phyloP scores from a whole-genome alignment of 202 grass and related monocot species.

The Saccharum hybrid region DNA sequence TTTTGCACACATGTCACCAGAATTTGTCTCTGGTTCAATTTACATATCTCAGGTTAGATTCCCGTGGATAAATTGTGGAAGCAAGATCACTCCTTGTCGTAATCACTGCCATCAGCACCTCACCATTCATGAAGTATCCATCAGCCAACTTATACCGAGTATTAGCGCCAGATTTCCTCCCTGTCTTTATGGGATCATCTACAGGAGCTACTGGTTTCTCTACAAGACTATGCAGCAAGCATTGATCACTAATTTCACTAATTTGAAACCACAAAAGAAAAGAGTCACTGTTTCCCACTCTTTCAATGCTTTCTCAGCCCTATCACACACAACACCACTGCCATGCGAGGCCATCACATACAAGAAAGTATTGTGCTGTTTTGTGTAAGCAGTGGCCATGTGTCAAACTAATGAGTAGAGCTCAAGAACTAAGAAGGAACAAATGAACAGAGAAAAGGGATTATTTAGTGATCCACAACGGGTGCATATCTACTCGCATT shows the following conservation, averaged over 20 bases:
- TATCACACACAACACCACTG: background rate
- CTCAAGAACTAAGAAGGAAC: background rate
- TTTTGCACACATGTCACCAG: background rate
- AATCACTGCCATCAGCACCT: constrained; percentile 55
- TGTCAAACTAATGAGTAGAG: background rate
- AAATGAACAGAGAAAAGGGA: background rate
- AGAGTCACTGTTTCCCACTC: constrained; percentile 59
- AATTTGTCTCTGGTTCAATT: background rate
- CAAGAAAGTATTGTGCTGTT: background rate
- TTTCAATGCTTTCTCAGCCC: constrained; percentile 56
- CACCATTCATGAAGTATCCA: constrained; percentile 53
- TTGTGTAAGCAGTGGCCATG: background rate
- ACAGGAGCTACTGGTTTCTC: constrained; percentile 62
- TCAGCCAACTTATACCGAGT: constrained; percentile 67
- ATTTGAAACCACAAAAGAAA: constrained; percentile 47
- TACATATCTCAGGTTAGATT: constrained; percentile 17
- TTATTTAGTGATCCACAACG: background rate
- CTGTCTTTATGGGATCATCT: constrained; percentile 55
- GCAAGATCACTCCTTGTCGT: constrained; percentile 57
- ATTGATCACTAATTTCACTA: constrained; percentile 54
- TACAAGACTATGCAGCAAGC: constrained; percentile 55
- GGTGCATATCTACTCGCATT: constrained; percentile 32
- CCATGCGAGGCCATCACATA: background rate
- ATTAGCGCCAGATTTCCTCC: constrained; percentile 51
- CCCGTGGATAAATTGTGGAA: constrained; percentile 5